phyloP scores from a whole-genome alignment of 2,329 filamentous ascomycete species.

The Ciborinia camelliae region DNA sequence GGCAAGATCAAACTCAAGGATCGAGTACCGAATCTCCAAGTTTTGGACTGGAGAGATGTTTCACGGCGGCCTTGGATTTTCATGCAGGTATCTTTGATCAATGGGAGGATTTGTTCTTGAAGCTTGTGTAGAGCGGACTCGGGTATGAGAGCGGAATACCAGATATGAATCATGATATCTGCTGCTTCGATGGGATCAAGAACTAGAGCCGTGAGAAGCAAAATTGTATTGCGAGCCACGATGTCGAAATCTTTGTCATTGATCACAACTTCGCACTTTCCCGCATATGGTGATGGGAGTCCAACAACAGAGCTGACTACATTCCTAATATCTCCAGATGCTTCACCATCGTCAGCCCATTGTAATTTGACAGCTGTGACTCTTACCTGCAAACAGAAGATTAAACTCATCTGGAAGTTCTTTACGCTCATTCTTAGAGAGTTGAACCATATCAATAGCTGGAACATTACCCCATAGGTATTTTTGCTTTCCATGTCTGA shows the following conservation, averaged over 20 bases:
- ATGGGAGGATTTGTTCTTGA: neutral
- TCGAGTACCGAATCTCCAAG: constrained; percentile 13
- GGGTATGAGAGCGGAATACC: constrained; percentile 15
- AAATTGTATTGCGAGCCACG: constrained; percentile 15
- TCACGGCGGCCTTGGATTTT: neutral
- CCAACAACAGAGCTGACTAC: constrained; percentile 37
- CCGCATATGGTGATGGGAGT: neutral
- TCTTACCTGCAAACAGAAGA: constrained; percentile 12
- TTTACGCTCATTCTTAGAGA: constrained; percentile 1
- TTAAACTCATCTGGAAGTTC: neutral
- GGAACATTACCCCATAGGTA: constrained; percentile 19
- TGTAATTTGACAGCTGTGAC: neutral
- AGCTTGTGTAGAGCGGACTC: neutral
- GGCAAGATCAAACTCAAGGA: neutral
- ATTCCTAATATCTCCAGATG: constrained; percentile 45
- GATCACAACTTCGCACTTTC: constrained; percentile 40
- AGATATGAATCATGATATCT: constrained; percentile 15
- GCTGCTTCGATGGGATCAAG: constrained; percentile 3
- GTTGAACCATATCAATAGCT: constrained; percentile 9
- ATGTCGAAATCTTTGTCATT: constrained; percentile 24
- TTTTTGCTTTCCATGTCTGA: constrained; percentile 6
- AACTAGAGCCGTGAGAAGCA: constrained; percentile 11
- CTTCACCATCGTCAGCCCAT: neutral
- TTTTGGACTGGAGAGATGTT: constrained; percentile 11
- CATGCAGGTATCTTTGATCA: constrained; percentile 4